phyloP scores from a whole-genome alignment of 2,329 filamentous ascomycete genomes.

The Paracamarosporium sp. region DNA sequence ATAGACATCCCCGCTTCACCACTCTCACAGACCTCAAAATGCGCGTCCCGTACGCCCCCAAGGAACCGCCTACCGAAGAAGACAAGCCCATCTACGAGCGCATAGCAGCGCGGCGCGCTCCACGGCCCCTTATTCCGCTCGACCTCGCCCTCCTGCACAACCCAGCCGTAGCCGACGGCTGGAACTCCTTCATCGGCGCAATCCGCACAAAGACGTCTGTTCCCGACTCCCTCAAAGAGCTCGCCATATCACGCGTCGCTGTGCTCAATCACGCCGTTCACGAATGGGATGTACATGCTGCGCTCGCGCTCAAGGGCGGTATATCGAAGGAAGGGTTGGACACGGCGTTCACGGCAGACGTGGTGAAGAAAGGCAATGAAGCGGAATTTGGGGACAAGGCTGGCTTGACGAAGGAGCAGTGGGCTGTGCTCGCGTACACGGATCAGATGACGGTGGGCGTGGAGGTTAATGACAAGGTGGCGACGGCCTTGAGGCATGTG shows the following conservation, averaged over 20 bases:
- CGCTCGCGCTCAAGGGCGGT: conserved; percentile 64
- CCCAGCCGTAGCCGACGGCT: conserved; percentile 63
- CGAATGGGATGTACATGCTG: conserved; percentile 83
- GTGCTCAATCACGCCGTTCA: conserved; percentile 83
- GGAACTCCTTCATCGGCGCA: conserved; percentile 65
- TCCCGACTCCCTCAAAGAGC: conserved; percentile 66
- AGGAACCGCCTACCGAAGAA: conserved; percentile 55
- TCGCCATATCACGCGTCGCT: conserved; percentile 84
- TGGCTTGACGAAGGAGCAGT: conserved; percentile 20
- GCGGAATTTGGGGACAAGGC: conserved; percentile 57
- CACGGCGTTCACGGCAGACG: conserved; percentile 47
- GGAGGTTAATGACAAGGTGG: conserved; percentile 71
- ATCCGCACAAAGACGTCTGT: conserved; percentile 62
- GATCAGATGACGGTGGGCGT: conserved; percentile 85
- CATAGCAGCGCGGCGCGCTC: conserved; percentile 60
- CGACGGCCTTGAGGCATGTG: conserved; percentile 64
- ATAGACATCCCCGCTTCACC: conserved; percentile 6
- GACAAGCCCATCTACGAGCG: conserved; percentile 56
- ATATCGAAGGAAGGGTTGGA: conserved; percentile 66
- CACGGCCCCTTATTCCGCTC: conserved; percentile 60
- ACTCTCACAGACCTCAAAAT: conserved; percentile 45
- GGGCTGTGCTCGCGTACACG: conserved; percentile 72
- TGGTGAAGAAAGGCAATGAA: conserved; percentile 25
- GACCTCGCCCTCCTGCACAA: conserved; percentile 64
- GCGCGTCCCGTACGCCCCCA: conserved; percentile 64